Conservation (phyloP, 2,329 filamentous ascomycete species). For the Aureobasidium sp. region DNA sequence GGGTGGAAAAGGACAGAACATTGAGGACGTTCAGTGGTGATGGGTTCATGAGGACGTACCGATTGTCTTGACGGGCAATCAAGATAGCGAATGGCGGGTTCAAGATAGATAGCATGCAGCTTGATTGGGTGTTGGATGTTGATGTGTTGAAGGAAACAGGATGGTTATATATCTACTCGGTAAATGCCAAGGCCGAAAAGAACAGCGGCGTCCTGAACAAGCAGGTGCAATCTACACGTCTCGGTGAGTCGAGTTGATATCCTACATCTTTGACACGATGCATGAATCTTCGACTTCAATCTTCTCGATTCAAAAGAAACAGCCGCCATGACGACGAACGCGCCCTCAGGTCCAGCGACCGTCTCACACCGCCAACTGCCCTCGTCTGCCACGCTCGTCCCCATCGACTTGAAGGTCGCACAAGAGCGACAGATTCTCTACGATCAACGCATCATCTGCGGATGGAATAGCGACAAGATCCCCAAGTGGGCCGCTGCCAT, state of each 20-base stretch:
- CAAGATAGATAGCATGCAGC: background rate
- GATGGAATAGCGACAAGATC: slow-evolving; percentile 16
- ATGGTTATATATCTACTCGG: background rate
- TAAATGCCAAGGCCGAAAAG: background rate
- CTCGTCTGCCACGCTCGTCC: slow-evolving; percentile 10
- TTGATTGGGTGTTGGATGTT: background rate
- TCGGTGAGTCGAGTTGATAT: no score
- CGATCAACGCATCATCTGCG: slow-evolving; percentile 16
- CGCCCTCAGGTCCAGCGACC: slow-evolving; percentile 1
- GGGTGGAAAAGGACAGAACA: background rate
- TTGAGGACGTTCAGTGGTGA: background rate
- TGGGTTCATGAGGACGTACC: background rate
- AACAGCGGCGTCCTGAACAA: background rate
- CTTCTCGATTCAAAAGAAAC: background rate
- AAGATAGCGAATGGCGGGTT: background rate
- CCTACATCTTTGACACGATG: background rate
- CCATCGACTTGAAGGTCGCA: slow-evolving; percentile 13
- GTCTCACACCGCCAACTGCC: background rate
- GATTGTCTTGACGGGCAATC: background rate
- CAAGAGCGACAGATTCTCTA: slow-evolving; percentile 13
- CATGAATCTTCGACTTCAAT: background rate
- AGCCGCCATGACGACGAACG: slow-evolving; percentile 4
- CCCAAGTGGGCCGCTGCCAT: slow-evolving; percentile 13
- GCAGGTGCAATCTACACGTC: background rate
- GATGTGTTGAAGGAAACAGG: background rate